Base-by-base conservation (phyloP, 495 filamentous ascomycete genomes). In the Aspergillus nidulans region DNA sequence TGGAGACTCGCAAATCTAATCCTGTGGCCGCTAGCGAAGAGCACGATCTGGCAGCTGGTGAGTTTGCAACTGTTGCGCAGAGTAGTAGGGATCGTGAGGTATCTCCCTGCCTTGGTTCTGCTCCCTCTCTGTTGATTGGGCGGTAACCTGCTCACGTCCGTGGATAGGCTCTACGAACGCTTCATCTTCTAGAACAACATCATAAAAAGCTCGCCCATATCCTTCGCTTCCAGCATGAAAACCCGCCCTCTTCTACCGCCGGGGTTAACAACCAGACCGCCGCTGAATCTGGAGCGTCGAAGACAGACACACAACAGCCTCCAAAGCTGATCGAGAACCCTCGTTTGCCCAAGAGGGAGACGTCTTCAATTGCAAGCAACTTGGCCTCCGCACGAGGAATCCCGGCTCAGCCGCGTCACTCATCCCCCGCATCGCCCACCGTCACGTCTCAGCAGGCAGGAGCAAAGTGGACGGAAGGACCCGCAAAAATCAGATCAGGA, bases 331-430 rank as follows among this genome's bases (percentile, higher is more conserved):
- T 52, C n/a, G 68, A 60, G 49, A 75, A 66, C 65, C 74, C 67
- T 64, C 86, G 70, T 60, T 73, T 76, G 60, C 81, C 65, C 49
- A 78, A 62, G 59, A 83, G 85, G 41, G 90, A 90, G 28, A 81
- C 84, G 5, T 92, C 92, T 0, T 95, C 91, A 3, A 95, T 96
- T 52, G 92, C 90, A 32, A 96, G 85, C 64, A 95, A 96, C 60
- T 74, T 97, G 7, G 92, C 92, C 0, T 91, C 89, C 2, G 92
- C 91, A 6, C 78, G 92, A 55, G 92, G 92, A 18, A 96, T 96
- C 56, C 88, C 88, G 2, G 77, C 85, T 16, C 83, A 84, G 46
- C 81, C 81, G 46, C 82, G 85, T 13, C 74, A 81, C 62, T 72
- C 82, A 69, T 63, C 79, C 71, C 79, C 79, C 12, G 74, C 67